Base-by-base conservation (phyloP, 2,329 filamentous ascomycete species). In the Colletotrichum liriopes region DNA sequence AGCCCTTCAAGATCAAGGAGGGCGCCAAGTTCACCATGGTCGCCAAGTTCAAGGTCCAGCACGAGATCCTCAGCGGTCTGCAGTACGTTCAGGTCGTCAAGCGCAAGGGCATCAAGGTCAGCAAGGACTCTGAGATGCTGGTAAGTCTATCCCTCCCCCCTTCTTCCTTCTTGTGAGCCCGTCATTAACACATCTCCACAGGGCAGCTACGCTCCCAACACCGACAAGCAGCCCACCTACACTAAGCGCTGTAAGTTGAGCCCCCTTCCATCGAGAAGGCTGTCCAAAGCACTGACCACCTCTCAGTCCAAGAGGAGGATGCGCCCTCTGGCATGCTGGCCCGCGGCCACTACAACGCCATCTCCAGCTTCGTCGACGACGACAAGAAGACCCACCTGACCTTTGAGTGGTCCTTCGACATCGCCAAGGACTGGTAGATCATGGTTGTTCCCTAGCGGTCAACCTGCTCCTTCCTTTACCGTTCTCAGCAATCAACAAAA, bases 81-180 rank as follows among this genome's bases (percentile, higher is more conserved):
- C 97, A 98, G 86, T 99, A 98, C 83, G 90, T 99, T 70, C 96
- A 99, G 86, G 90, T 95, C 51, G 93, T 98, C 74, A 97, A 96
- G 89, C 89, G 95, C 78, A 95, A 95, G 88, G 93, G 94, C 66
- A 89, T 98, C 81, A 91, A 90, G 72, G 91, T 96, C 73, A 94
- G 93, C 86, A 99, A 98, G 90, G 93, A 96, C 79, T 93, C 97
- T 78, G 96, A 98, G 87, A 99, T 99, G 96, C 93, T 99, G 89
- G 95, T 96, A 84, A 80, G 92, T 88, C 41, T 32, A 39, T n/a
- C 16, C 14, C 39, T 11, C 14, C 39, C n/a, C 41, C 18, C 14
- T 11, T 20, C 47, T 23, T 49, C 26, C 56, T 9, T 35, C 74
- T 79, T 7, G 9, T 29, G 77, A 39, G 18, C 3, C 54, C 65